Base-by-base conservation (phyloP, 345 rosid species). In the Barbarea vulgaris region DNA sequence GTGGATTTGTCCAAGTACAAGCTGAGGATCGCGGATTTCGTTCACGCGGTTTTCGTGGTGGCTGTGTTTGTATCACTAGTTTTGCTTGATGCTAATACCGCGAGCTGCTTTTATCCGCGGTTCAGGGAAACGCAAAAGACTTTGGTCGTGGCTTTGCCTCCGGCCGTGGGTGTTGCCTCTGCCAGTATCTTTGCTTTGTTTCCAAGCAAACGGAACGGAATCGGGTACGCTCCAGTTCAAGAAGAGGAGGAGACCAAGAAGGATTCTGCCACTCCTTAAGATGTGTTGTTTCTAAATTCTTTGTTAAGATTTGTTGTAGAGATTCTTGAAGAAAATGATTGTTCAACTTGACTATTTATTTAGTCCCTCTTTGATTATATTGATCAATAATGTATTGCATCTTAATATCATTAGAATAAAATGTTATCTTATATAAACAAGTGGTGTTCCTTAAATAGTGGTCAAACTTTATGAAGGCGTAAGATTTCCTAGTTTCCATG, bases 171-270 rank as follows among this genome's bases (percentile, higher is more conserved):
- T 6, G 77, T 79, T 0, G 17, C 83, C 31, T 69, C 97, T 1
- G 81, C 91, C 0, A 2, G 72, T 1, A 59, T 88, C 14, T 93
- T 91, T 77, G 75, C 81, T 85, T 19, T 83, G 22, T 89, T 93
- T 61, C 96, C 98, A 1, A 86, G 81, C 78, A 85, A 70, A 0
- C 92, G 98, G 34, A 86, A 83, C 63, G 98, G 96, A 14, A 73
- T 93, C 28, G 98, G 97, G 36, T 93, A 93, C 80, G 89, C 89
- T 68, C 62, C 86, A 21, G 52, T 7, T 39, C 57, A 59, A 14
- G 76, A 77, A 39, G 73, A 77, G 31, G 71, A 42, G 31, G 77
- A 77, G 64, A 12, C 63, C 64, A 72, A 66, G 55, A 78, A 77
- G 22, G 60, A 24, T 25, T 25, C 66, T 13, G 47, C 30, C 68